Percentiles rank a stretch among this genome's conserved stretches.
Evolutionary conservation across 345 rosid species (phyloP).

Genomic region (Balakata baccata): DNA sequence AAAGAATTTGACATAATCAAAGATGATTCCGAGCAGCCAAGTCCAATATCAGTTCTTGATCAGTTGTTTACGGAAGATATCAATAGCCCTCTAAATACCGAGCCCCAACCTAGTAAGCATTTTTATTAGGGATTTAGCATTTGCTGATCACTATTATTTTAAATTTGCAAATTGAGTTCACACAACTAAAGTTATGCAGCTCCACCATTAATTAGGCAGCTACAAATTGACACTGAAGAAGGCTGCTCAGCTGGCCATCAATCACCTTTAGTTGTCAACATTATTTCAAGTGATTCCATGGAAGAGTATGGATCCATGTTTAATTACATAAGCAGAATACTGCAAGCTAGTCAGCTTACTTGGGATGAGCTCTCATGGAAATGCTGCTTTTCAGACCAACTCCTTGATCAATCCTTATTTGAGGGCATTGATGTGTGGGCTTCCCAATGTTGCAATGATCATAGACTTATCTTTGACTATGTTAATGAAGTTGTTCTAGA

Average conservation of each 20-base stretch:
- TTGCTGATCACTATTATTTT: not conserved
- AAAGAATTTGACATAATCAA: slow-evolving; percentile 25
- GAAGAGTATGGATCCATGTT: slow-evolving; percentile 33
- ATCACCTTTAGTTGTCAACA: slow-evolving; percentile 18
- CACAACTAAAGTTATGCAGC: slow-evolving; percentile 26
- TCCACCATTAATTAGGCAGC: slow-evolving; percentile 22
- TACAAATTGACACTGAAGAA: slow-evolving; percentile 29
- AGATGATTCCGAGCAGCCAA: slow-evolving; percentile 47
- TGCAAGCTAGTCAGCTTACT: slow-evolving; percentile 43
- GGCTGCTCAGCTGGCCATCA: slow-evolving; percentile 7
- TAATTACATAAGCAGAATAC: slow-evolving; percentile 37
- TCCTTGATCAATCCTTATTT: slow-evolving; percentile 39
- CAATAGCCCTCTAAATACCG: slow-evolving; percentile 24
- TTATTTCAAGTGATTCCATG: not conserved
- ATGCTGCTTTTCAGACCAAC: slow-evolving; percentile 36
- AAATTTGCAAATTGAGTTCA: slow-evolving; percentile 4
- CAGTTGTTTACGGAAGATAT: slow-evolving; percentile 39
- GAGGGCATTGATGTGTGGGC: slow-evolving; percentile 33
- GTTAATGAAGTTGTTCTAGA: slow-evolving; percentile 56
- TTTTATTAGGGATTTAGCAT: not conserved
- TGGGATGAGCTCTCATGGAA: slow-evolving; percentile 53
- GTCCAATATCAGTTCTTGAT: slow-evolving; percentile 64
- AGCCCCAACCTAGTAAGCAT: slow-evolving; percentile 39
- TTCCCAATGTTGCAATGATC: slow-evolving; percentile 21
- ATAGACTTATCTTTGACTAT: slow-evolving; percentile 49